phyloP scores from a whole-genome alignment of 805 yeast genomes.

The Sugiyamaella lignohabitans region DNA sequence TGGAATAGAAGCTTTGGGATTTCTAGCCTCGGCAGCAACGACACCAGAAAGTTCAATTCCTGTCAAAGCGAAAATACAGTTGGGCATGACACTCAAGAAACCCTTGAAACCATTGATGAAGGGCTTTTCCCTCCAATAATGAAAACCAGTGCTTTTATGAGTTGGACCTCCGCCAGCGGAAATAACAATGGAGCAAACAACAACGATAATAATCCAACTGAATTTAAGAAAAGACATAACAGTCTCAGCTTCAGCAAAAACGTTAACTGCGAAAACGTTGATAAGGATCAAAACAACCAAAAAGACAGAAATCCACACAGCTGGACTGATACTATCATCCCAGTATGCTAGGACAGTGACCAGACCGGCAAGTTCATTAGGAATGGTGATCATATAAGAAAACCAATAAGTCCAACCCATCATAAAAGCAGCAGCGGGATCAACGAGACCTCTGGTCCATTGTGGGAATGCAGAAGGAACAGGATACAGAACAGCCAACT shows the following conservation, averaged over 20 bases:
- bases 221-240: conserved; percentile 8
- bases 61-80: conserved; percentile 70
- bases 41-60: conserved; percentile 81
- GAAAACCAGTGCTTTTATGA: conserved; percentile 4
- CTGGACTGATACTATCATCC: conserved; percentile 70
- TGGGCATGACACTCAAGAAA: conserved; percentile 57
- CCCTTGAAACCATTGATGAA: conserved; percentile 60
- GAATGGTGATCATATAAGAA: conserved; percentile 66
- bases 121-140: conserved; percentile 39
- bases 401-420: conserved; percentile 77
- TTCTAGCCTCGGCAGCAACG: conserved; percentile 73
- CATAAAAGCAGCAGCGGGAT: conserved; percentile 64
- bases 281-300: conserved; percentile 54
- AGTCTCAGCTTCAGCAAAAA: conserved; percentile 69
- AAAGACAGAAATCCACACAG: conserved; percentile 59
- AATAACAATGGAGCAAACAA: conserved; percentile 5
- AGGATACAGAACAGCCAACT: conserved; percentile 69
- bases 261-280: conserved; percentile 63
- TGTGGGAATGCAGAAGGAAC: conserved; percentile 69
- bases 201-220: conserved; percentile 6
- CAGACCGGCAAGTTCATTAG: conserved; percentile 75
- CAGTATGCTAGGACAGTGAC: conserved; percentile 73
- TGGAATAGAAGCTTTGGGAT: conserved; percentile 65
- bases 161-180: conserved; percentile 8
- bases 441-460: conserved; percentile 66